A percentile compares a stretch with the other conserved stretches of the same genome.
phyloP scores from a whole-genome alignment of 352 stramenopile genomes.

The Aphanomyces astaci region DNA sequence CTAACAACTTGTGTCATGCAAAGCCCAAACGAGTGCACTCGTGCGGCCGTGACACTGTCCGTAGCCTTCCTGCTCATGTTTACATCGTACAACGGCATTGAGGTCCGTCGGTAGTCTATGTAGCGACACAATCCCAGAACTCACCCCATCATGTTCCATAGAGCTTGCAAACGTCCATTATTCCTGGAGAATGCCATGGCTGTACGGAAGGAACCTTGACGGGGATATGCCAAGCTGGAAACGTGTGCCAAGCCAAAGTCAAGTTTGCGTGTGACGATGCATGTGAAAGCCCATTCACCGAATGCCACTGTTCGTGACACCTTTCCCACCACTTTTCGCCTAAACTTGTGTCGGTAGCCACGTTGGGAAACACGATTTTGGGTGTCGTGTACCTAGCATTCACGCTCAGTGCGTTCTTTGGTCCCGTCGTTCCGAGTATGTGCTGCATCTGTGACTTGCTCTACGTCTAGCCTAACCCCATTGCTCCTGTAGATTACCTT shows the following conservation, averaged over 20 bases:
- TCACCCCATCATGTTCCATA: not conserved
- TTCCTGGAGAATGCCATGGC: not conserved
- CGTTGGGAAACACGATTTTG: slow-evolving; percentile 5
- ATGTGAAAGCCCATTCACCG: not conserved
- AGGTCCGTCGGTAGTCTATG: too few relatives aligned
- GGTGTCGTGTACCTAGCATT: slow-evolving; percentile 13
- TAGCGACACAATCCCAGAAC: too few relatives aligned
- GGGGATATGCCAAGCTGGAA: slow-evolving; percentile 13
- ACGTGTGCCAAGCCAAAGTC: not conserved
- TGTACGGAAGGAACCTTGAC: not conserved
- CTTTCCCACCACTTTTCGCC: not conserved
- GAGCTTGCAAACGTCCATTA: slow-evolving; percentile 9
- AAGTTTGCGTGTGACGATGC: slow-evolving; percentile 10
- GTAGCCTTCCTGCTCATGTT: slow-evolving; percentile 9
- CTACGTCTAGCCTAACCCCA: too few relatives aligned
- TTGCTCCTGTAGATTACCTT: not conserved
- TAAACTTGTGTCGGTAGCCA: not conserved
- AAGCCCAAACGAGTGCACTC: not conserved
- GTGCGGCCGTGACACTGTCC: not conserved
- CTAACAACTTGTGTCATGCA: too few relatives aligned
- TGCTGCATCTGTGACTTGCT: not conserved
- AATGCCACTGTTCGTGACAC: slow-evolving; percentile 6
- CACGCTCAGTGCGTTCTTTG: slow-evolving; percentile 8
- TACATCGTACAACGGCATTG: slow-evolving; percentile 8
- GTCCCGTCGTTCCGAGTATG: not conserved